Base-by-base conservation (phyloP, 176 grass and related monocot species). In the Metroxylon sagu region DNA sequence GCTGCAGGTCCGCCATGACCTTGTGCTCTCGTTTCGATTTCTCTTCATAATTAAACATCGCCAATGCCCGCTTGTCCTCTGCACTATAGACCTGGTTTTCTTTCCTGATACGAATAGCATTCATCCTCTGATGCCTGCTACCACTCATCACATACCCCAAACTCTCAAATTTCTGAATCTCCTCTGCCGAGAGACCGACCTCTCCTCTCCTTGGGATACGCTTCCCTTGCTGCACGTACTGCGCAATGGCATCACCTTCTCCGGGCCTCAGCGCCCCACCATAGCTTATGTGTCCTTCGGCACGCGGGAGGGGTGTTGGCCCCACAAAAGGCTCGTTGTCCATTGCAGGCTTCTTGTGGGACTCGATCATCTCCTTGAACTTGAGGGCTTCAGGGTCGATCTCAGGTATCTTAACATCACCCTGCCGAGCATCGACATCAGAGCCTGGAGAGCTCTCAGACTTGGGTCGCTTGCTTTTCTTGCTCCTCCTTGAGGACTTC, bases 41-140 rank as follows among this genome's bases (percentile, higher is more conserved):
- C 71, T 92, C 94, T 67, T 98, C 94, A 16, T 92, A 98, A 69
- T 98, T 98, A 71, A 98, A 93, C 94, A 92, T 98, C 18, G 94
- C 88, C 50, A 98, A 59, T 0, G 94, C 88, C 53, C 87, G 84
- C 82, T 98, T 98, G 68, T 98, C 94, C 82, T 98, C 94, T 16
- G 88, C 94, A 76, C 88, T 98, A 56, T 89, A 92, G 77, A 98
- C 94, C 57, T 98, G 88, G 54, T 98, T 92, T 78, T 98, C 94
- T 76, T 98, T 92, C 73, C 88, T 89, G 52, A 93, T 92, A 88
- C 94, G 81, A 26, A 93, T 89, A 72, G 94, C 88, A 74, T 89
- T 98, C 94, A 93, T 98, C 84, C 88, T 93, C 69, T 92, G 94
- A 55, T 93, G 94, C 58, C 94, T 87, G 61, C 94, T 98, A 19